Conservation (phyloP, 495 filamentous ascomycete genomes). For the Parathielavia hyrcaniae region DNA sequence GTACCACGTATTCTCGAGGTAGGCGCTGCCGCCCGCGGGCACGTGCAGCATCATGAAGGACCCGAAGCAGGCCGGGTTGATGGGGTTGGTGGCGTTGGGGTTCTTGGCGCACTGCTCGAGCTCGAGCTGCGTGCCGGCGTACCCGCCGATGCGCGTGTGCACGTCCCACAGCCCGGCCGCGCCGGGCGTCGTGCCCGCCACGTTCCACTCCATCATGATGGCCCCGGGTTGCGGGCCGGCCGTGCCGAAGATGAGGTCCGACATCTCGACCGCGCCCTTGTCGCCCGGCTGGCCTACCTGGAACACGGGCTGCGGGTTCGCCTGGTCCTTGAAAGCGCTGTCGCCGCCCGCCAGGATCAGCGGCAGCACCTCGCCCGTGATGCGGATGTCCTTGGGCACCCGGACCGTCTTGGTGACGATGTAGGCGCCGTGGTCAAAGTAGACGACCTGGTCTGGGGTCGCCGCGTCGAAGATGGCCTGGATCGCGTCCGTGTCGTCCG, state of each 20-base stretch:
- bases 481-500: conserved; percentile 64
- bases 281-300: conserved; percentile 77
- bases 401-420: conserved; percentile 76
- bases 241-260: conserved; percentile 74
- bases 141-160: conserved; percentile 80
- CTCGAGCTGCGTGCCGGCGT: conserved; percentile 73
- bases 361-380: conserved; percentile 89
- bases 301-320: conserved; percentile 64
- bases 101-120: conserved; percentile 68
- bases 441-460: conserved; percentile 60
- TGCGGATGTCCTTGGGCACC: conserved; percentile 69
- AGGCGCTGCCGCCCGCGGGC: conserved; percentile 60
- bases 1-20: conserved; percentile 90
- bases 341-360: conserved; percentile 75
- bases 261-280: conserved; percentile 72
- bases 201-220: conserved; percentile 87
- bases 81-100: conserved; percentile 50
- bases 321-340: conserved; percentile 59
- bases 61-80: conserved; percentile 56
- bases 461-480: conserved; percentile 64
- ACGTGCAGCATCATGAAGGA: conserved; percentile 81
- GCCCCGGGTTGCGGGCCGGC: conserved; percentile 75
- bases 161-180: conserved; percentile 84
- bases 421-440: conserved; percentile 90
- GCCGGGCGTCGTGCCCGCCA: conserved; percentile 59